Base-by-base conservation (phyloP, 1,139 yeast species). In the Magnusiomyces paraingens region DNA sequence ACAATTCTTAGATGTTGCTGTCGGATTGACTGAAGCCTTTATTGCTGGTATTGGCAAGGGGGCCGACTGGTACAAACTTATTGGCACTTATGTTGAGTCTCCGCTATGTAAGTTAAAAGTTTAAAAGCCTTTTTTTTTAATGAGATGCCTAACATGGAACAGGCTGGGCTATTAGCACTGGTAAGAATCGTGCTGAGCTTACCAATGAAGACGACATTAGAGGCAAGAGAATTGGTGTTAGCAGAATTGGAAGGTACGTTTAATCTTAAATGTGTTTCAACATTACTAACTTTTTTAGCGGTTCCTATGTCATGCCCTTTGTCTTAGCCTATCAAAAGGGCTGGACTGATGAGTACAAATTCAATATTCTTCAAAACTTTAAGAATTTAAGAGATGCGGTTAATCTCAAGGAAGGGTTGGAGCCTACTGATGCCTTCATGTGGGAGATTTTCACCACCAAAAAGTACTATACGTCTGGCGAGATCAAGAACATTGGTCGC, bases 401-500 rank as follows among this genome's bases (percentile, higher is more conserved):
- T 43, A 88, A 88, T 69, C 71, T 72, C 59, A 72, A 71, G 56
- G 47, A 48, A 1, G 57, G 56, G 1, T 71, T 72, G 47, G 68
- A 71, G 39, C 69, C 75, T 21, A 76, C 86, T 49, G 97, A 90
- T 66, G 95, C 94, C 1, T 90, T 90, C 70, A 86, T 90, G 95
- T 90, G 97, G 97, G 97, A 90, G 65, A 80, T 86, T 67, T 90
- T 89, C 73, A 90, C 97, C 4, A 81, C 91, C 47, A 90, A 89
- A 66, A 83, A 80, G 67, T 90, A 87, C 71, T 88, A 86, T 66
- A 96, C 88, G 64, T 78, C 72, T 55, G 78, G 81, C 15, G 96
- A 89, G 64, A 83, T 90, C 70, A 87, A 86, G 68, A 76, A 80
- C 62, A 82, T 90, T 58, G 97, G 96, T 11, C 88, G 86, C 61